These are phyloP conservation scores for Suhomyces choctaworum DNA, from an alignment of 1,139 yeast species.

Conservation along the genomic window DNA sequence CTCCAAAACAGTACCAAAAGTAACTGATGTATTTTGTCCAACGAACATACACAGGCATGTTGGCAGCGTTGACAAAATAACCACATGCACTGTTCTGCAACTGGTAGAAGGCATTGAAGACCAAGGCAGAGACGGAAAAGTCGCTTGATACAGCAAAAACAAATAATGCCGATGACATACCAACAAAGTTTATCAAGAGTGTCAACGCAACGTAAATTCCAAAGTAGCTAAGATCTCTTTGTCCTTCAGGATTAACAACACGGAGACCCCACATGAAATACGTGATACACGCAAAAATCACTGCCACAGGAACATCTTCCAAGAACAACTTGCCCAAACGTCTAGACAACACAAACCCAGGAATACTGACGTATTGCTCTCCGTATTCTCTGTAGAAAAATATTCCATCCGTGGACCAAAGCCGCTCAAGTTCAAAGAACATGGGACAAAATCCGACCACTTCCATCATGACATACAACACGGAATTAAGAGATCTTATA, in stretches of 20 bases:
- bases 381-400: conserved; percentile 72
- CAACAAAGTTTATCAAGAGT: conserved; percentile 55
- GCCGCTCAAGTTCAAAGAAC: conserved; percentile 70
- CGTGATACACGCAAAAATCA: conserved; percentile 59
- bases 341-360: conserved; percentile 69
- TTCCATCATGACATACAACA: conserved; percentile 64
- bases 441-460: conserved; percentile 69
- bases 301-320: conserved; percentile 69
- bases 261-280: conserved; percentile 81
- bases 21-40: conserved; percentile 79
- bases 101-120: conserved; percentile 66
- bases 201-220: conserved; percentile 62
- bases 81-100: conserved; percentile 81
- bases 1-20: conserved; percentile 79
- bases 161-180: conserved; percentile 57
- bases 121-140: conserved; percentile 63
- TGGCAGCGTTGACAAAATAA: conserved; percentile 68
- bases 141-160: conserved; percentile 63
- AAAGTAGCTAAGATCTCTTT: conserved; percentile 40
- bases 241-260: conserved; percentile 20
- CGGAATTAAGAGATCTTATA: conserved; percentile 62
- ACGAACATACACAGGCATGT: conserved; percentile 82
- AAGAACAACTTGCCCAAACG: conserved; percentile 63
- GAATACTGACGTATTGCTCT: conserved; percentile 66
- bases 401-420: conserved; percentile 67